A percentile compares a stretch with the other conserved stretches of the same genome.
phyloP scores from a whole-genome alignment of 768 basidiomycete species.

The Rhodotorula sphaerocarpa region DNA sequence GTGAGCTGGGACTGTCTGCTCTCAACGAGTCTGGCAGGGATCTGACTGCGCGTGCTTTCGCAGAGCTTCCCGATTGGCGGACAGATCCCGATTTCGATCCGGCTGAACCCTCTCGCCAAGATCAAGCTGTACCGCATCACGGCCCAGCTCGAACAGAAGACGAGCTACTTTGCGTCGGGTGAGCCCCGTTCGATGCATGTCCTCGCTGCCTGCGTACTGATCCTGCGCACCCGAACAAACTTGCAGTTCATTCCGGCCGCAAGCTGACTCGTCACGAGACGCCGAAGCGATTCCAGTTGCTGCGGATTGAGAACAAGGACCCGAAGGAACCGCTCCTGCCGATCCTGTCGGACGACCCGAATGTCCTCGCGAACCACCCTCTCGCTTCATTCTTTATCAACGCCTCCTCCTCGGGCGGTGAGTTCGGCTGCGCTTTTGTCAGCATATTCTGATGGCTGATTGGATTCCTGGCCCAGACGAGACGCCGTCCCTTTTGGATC shows the following conservation, averaged over 20 bases:
- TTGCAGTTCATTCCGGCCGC: conserved; percentile 44
- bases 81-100: conserved; percentile 65
- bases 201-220: not conserved
- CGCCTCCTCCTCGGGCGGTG: conserved; percentile 51
- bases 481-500: conserved; percentile 44
- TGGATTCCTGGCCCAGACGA: conserved; percentile 31
- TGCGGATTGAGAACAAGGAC: conserved; percentile 56
- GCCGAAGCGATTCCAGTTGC: conserved; percentile 54
- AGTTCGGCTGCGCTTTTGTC: not conserved
- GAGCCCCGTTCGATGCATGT: conserved; percentile 5
- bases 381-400: conserved; percentile 46
- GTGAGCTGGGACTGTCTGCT: not conserved
- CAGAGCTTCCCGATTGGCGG: conserved; percentile 77
- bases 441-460: not conserved
- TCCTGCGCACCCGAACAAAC: not conserved
- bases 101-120: conserved; percentile 74
- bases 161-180: conserved; percentile 27
- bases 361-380: conserved; percentile 59
- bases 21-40: not conserved
- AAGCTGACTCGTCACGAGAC: conserved; percentile 64
- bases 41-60: conserved; percentile 44
- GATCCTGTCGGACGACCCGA: conserved; percentile 59
- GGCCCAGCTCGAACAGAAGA: conserved; percentile 70
- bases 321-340: conserved; percentile 66
- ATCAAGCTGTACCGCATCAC: conserved; percentile 68